These are phyloP conservation scores for Luffa aegyptiaca DNA, from an alignment of 306 rosid genomes.

Conservation along the genomic window DNA sequence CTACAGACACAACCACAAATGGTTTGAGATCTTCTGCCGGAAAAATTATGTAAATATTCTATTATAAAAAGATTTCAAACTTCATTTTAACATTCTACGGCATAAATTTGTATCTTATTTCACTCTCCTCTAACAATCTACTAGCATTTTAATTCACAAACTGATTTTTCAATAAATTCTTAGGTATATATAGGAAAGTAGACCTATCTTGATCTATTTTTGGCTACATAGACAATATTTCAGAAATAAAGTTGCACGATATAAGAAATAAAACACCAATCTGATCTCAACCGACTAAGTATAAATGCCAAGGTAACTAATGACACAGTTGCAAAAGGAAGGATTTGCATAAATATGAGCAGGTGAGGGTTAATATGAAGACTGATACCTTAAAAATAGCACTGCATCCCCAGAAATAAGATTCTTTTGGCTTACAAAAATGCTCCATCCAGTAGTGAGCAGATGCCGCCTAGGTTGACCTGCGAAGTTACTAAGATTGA, in stretches of 20 bases:
- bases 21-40: not conserved
- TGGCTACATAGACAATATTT: not conserved
- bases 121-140: not conserved
- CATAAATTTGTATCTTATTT: not conserved
- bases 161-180: not conserved
- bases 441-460: slow-evolving; percentile 96
- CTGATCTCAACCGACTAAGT: not conserved
- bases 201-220: not conserved
- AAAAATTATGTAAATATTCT: not conserved
- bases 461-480: slow-evolving; percentile 99
- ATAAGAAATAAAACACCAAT: not conserved
- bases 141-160: not conserved
- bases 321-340: not conserved
- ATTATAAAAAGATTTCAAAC: not conserved
- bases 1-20: slow-evolving; percentile 30
- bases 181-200: not conserved
- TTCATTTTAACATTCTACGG: not conserved
- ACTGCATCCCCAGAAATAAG: slow-evolving; percentile 96
- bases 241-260: not conserved
- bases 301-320: not conserved
- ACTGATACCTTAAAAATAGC: slow-evolving; percentile 71
- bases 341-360: not conserved
- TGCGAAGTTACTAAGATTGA: slow-evolving; percentile 27
- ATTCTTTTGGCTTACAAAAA: slow-evolving; percentile 89
- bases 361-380: not conserved